These are phyloP conservation scores for Fagopyrum homotropicum DNA, from an alignment of 148 eudicot genomes.

Conservation along the genomic window DNA sequence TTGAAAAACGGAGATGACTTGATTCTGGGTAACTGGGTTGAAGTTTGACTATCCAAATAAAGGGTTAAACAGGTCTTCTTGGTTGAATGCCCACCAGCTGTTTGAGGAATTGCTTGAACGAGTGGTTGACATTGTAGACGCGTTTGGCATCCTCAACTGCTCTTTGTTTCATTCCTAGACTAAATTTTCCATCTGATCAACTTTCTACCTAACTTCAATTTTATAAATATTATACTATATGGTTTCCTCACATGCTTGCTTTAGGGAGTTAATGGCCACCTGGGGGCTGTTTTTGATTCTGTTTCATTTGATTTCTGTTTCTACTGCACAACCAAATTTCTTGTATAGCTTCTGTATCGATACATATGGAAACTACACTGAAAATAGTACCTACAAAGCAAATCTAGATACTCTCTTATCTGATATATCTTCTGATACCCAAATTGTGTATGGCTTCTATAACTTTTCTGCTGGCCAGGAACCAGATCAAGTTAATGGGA, in stretches of 20 bases:
- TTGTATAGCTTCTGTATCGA: not conserved
- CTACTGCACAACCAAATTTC: constrained; percentile 5
- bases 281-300: not conserved
- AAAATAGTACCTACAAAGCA: constrained; percentile 9
- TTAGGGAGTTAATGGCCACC: not conserved
- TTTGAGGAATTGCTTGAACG: not conserved
- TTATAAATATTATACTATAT: not conserved
- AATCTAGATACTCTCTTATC: constrained; percentile 14
- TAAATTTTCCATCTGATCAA: not conserved
- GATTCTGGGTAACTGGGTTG: not conserved
- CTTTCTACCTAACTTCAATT: not conserved
- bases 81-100: not conserved
- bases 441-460: constrained; percentile 15
- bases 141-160: constrained; percentile 9
- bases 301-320: constrained; percentile 1
- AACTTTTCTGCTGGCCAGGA: constrained; percentile 13
- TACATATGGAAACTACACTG: constrained; percentile 16
- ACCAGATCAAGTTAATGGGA: constrained; percentile 13
- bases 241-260: not conserved
- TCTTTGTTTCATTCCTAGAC: not conserved
- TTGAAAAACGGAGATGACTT: not conserved
- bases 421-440: constrained; percentile 15
- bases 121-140: constrained; percentile 3
- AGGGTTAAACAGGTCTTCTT: not conserved
- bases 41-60: not conserved